A percentile compares a stretch with the other conserved stretches of the same genome.
Conservation (phyloP, 2,329 filamentous ascomycete genomes). For the Karstenula rhodostoma region DNA sequence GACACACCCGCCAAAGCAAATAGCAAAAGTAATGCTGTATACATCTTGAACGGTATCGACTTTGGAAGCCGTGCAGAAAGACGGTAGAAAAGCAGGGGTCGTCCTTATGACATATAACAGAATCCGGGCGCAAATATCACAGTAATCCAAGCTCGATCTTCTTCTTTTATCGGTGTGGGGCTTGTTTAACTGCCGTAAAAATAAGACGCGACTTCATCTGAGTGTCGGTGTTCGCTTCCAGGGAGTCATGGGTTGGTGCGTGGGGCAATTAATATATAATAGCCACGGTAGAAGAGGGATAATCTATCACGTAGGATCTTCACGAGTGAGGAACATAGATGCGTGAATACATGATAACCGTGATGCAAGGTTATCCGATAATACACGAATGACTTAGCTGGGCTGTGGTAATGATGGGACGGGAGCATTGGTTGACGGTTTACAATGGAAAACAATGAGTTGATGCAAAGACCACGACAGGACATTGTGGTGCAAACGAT, state of each 20-base stretch:
- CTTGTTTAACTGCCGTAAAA: conserved; percentile 14
- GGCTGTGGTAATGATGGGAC: no score
- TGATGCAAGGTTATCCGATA: no score
- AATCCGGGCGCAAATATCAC: background rate
- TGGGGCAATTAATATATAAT: conserved; percentile 16
- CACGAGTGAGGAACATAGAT: background rate
- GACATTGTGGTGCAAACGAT: no score
- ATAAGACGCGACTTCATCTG: conserved; percentile 8
- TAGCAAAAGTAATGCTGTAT: background rate
- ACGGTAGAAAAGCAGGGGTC: background rate
- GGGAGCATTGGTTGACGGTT: no score
- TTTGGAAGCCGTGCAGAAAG: background rate
- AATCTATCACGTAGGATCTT: conserved; percentile 5
- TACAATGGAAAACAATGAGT: no score
- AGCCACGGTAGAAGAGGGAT: conserved; percentile 3
- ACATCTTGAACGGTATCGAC: conserved; percentile 16
- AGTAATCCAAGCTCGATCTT: background rate
- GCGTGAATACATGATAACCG: background rate
- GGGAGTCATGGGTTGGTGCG: background rate
- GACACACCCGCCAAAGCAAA: conserved; percentile 18
- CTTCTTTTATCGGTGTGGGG: conserved; percentile 15
- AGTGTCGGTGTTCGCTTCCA: background rate
- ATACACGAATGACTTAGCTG: no score
- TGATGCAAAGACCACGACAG: no score
- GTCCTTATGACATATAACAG: background rate